phyloP scores from a whole-genome alignment of 2,329 filamentous ascomycete species.

The Neofusicoccum umdonicola region DNA sequence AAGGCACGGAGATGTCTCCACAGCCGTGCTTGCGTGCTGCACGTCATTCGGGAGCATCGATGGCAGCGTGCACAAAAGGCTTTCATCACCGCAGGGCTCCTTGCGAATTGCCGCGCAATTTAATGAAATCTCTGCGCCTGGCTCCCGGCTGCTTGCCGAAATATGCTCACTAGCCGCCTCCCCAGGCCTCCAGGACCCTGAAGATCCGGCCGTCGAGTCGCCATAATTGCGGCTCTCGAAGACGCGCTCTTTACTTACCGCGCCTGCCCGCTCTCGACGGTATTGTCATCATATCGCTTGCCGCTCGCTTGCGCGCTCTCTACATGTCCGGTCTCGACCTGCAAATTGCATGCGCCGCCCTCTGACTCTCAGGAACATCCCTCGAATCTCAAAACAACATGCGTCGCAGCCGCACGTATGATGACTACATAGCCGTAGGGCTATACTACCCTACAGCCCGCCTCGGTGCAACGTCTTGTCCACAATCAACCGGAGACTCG shows the following conservation, averaged over 20 bases:
- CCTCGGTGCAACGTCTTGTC: not conserved
- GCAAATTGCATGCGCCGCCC: not conserved
- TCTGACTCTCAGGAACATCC: conserved; percentile 6
- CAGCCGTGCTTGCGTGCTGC: conserved; percentile 4
- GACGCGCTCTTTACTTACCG: not conserved
- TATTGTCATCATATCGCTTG: conserved; percentile 9
- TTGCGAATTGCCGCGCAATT: not conserved
- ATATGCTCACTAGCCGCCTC: conserved; percentile 2
- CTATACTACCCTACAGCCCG: not conserved
- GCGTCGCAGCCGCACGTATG: not conserved
- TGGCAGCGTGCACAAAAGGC: not conserved
- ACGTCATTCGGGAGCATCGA: not conserved
- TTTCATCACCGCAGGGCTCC: conserved; percentile 14
- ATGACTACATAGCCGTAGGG: conserved; percentile 3
- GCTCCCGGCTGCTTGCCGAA: conserved; percentile 6
- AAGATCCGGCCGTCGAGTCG: conserved; percentile 8
- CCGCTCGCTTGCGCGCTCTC: not conserved
- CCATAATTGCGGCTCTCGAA: not conserved
- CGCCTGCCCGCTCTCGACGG: not conserved
- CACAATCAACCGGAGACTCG: conserved; percentile 5
- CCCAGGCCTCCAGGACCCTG: conserved; percentile 10
- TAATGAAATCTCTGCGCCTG: conserved; percentile 4
- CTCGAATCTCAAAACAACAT: conserved; percentile 4
- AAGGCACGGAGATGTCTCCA: conserved; percentile 8
- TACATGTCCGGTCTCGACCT: not conserved